A percentile compares a stretch with the other conserved stretches of the same genome.
phyloP scores from a whole-genome alignment of 768 basidiomycete species.

The Suillus subluteus region DNA sequence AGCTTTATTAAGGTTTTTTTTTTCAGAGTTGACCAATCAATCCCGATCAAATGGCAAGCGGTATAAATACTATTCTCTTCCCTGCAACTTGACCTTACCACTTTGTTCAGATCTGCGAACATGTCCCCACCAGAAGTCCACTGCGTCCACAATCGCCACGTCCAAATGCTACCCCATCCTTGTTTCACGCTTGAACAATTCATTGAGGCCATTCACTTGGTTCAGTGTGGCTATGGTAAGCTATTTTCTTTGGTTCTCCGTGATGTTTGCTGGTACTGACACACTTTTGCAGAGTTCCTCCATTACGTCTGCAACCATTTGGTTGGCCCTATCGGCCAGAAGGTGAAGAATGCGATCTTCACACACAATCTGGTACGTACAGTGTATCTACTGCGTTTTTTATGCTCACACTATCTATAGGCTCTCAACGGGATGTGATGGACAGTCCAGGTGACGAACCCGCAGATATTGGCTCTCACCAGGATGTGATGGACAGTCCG shows the following conservation, averaged over 20 bases:
- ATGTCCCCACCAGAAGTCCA: too few species aligned
- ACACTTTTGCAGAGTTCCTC: background rate
- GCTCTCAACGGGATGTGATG: background rate
- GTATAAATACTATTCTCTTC: background rate
- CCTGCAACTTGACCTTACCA: too few species aligned
- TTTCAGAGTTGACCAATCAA: constrained; percentile 1
- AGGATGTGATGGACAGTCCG: background rate
- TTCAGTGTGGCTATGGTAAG: background rate
- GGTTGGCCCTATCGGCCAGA: background rate
- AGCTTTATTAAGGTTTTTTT: background rate
- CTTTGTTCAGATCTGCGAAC: too few species aligned
- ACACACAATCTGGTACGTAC: background rate
- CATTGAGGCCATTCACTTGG: background rate
- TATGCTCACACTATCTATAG: background rate
- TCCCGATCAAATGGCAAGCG: background rate
- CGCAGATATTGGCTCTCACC: background rate
- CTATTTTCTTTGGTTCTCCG: background rate
- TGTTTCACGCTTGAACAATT: background rate
- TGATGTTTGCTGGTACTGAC: background rate
- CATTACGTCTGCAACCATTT: background rate
- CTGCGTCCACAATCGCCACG: too few species aligned
- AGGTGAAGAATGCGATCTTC: background rate
- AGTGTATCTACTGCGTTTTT: background rate
- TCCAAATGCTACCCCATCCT: too few species aligned
- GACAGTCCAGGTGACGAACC: background rate